Conservation (phyloP, 2,329 filamentous ascomycete genomes). For the Hymenoscyphus scutula region DNA sequence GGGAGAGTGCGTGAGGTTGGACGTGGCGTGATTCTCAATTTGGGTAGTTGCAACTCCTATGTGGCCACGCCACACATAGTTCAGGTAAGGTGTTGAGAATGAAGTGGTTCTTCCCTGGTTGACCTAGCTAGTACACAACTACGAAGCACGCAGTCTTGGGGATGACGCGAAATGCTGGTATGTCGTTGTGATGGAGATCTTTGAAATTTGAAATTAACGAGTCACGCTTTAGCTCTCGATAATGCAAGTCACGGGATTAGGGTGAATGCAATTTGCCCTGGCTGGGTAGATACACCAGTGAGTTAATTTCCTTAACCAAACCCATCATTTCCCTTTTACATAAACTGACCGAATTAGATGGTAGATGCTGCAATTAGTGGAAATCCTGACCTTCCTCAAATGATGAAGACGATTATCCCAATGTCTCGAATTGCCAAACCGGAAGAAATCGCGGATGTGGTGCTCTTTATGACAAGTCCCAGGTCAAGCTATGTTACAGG, state of each 20-base stretch:
- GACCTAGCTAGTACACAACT: constrained; percentile 7
- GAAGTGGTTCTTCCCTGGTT: too few species aligned
- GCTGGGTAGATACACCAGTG: constrained; percentile 22
- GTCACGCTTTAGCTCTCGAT: constrained; percentile 14
- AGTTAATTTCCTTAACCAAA: constrained; percentile 4
- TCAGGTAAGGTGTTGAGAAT: neutral
- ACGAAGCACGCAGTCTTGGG: constrained; percentile 19
- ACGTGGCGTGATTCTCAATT: neutral
- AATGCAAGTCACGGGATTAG: constrained; percentile 18
- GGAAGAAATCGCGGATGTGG: neutral
- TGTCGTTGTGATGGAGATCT: neutral
- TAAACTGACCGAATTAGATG: constrained; percentile 8
- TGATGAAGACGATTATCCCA: constrained; percentile 1
- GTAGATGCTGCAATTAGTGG: neutral
- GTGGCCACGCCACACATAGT: neutral
- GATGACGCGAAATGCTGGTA: constrained; percentile 16
- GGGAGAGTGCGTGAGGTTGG: neutral
- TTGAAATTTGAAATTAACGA: neutral
- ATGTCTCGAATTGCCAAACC: neutral
- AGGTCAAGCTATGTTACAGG: constrained; percentile 2
- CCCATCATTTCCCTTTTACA: neutral
- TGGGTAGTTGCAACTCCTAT: neutral
- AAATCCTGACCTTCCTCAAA: neutral
- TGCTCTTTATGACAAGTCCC: neutral
- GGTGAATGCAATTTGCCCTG: constrained; percentile 19